Percentiles rank a stretch among this genome's conserved stretches.
Evolutionary conservation across 495 filamentous ascomycete genomes (phyloP).

Genomic region (Podospora pseudoanserina): DNA sequence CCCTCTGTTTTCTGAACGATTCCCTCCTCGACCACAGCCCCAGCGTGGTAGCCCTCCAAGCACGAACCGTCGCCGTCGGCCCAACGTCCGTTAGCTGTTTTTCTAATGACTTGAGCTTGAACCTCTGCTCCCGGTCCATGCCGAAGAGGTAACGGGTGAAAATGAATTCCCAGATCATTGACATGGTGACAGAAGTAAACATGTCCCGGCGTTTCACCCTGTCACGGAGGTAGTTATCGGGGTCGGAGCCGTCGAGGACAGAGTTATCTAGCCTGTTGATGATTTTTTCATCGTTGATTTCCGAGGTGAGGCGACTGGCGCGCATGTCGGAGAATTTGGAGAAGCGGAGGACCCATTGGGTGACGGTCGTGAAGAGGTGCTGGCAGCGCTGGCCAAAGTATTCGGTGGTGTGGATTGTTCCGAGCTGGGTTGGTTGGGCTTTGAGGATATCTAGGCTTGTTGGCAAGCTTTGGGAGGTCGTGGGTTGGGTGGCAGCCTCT

Average conservation of each 20-base stretch:
- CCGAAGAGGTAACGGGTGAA: slow-evolving; percentile 97
- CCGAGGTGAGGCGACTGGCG: slow-evolving; percentile 72
- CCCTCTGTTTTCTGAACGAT: slow-evolving; percentile 68
- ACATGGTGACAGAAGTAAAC: slow-evolving; percentile 96
- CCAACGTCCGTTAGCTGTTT: slow-evolving; percentile 84
- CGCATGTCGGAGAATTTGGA: slow-evolving; percentile 91
- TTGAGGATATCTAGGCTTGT: too few species aligned
- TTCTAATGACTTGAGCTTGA: slow-evolving; percentile 91
- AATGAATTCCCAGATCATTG: slow-evolving; percentile 96
- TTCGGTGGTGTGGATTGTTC: slow-evolving; percentile 68
- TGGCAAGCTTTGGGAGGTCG: too few species aligned
- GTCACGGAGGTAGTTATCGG: slow-evolving; percentile 78
- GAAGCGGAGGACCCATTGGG: slow-evolving; percentile 94
- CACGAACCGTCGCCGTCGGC: slow-evolving; percentile 73
- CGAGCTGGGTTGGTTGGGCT: too few species aligned
- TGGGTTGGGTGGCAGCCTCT: too few species aligned
- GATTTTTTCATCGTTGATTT: slow-evolving; percentile 81
- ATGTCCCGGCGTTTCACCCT: slow-evolving; percentile 82
- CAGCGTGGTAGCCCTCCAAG: slow-evolving; percentile 92
- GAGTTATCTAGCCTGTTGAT: slow-evolving; percentile 90
- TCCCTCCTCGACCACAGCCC: slow-evolving; percentile 77
- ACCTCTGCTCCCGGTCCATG: slow-evolving; percentile 94
- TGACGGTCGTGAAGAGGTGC: slow-evolving; percentile 85
- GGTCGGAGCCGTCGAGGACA: slow-evolving; percentile 87
- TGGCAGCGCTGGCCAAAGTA: slow-evolving; percentile 95